Evolutionary conservation across 2,329 filamentous ascomycete genomes (phyloP), one percentile per base, ranked within the genome.

Genomic region (Pseudogymnoascus pannorum): DNA sequence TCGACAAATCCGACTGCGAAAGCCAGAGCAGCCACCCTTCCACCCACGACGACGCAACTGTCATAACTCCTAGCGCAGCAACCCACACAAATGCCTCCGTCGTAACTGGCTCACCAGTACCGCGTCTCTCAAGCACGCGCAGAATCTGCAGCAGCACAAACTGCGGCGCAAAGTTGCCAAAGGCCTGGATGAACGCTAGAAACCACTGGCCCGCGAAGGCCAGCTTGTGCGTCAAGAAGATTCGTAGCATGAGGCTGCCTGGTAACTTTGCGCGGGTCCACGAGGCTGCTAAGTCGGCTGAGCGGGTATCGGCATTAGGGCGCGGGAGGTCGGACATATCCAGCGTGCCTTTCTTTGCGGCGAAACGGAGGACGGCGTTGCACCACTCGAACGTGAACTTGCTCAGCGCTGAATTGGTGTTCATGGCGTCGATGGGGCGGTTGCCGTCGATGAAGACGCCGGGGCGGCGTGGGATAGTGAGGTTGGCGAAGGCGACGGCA

Each of bases 371-470:
- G 0, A 91, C 67, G 2, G 74, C 71, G 1, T 71, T 73, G 1
- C 82, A 78, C 88, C 88, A 93, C 57, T 77, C 75, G 75, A 86
- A 92, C 5, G 82, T 88, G 68, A 84, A 84, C 58, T 84, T 81
- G 58, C 75, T 79, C 57, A 87, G 76, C 1, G 85, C 81, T 2
- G 86, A 85, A 3, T 77, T 78, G 0, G 86, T 87, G 67, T 78
- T 79, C 73, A 87, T 80, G 14, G 77, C 75, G 69, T 92, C 88
- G 31, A 93, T 86, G 3, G 78, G 70, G 54, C 78, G 75, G 11
- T 31, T 54, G 24, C 78, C 84, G 38, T 85, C 71, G 64, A 67
- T 79, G 68, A 79, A 89, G 16, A 92, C 84, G 60, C 86, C 78
- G 3, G 89, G 89, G 9, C 89, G 80, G 44, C 89, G 81, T 3